A percentile compares a stretch with the other conserved stretches of the same genome.
Conservation (phyloP, 805 yeast species). For the Scheffersomyces amazonensis region DNA sequence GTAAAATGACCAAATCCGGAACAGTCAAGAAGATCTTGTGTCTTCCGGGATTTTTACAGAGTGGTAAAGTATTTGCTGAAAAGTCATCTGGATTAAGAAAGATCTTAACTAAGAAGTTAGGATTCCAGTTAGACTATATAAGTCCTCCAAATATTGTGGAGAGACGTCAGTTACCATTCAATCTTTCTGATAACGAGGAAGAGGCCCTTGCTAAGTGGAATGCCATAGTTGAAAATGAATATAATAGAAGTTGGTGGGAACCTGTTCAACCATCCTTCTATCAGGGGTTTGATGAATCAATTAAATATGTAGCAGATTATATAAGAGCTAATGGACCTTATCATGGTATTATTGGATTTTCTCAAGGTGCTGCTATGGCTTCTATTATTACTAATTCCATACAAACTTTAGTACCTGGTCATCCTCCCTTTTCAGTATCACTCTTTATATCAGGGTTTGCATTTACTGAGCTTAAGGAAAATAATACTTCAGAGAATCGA, state of each 20-base stretch:
- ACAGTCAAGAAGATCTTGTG: conserved; percentile 8
- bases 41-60: conserved; percentile 39
- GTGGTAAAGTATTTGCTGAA: conserved; percentile 28
- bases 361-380: conserved; percentile 43
- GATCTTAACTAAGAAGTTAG: conserved; percentile 21
- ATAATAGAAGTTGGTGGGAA: conserved; percentile 39
- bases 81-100: conserved; percentile 31
- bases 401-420: conserved; percentile 16
- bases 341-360: conserved; percentile 40
- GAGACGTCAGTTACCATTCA: conserved; percentile 27
- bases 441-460: conserved; percentile 35
- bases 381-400: conserved; percentile 24
- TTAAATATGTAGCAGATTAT: conserved; percentile 22
- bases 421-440: conserved; percentile 25
- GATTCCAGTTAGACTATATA: conserved; percentile 27
- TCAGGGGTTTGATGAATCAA: conserved; percentile 25
- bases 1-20: not conserved
- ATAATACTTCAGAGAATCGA: conserved; percentile 9
- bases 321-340: conserved; percentile 37
- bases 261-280: conserved; percentile 15
- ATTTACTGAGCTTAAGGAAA: conserved; percentile 22
- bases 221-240: conserved; percentile 20
- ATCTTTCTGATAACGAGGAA: conserved; percentile 19
- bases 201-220: conserved; percentile 31
- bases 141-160: conserved; percentile 29